A percentile compares a stretch with the other conserved stretches of the same genome.
Conservation (phyloP, 2,329 filamentous ascomycete genomes). For the Nakataea oryzae region DNA sequence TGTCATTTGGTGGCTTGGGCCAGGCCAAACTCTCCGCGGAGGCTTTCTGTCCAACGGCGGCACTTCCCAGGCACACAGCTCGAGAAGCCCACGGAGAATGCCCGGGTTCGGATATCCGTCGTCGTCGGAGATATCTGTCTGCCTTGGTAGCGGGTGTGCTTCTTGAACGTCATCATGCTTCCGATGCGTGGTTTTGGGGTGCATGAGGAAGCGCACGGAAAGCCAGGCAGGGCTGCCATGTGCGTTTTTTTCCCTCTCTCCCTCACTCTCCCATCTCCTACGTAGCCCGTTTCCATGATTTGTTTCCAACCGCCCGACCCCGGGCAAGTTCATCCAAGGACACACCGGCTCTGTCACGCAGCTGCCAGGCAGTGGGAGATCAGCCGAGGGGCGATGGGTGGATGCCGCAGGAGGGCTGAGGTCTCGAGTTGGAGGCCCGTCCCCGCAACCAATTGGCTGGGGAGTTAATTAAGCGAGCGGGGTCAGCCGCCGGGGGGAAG, state of each 20-base stretch:
- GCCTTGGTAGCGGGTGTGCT: not conserved
- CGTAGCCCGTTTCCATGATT: no score
- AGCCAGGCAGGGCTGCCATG: not conserved
- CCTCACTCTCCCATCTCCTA: no score
- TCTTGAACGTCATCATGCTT: not conserved
- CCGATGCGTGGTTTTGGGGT: no score
- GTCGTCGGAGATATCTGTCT: not conserved
- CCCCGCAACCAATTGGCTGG: not conserved
- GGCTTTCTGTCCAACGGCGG: not conserved
- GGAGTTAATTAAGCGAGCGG: no score
- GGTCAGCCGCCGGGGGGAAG: no score
- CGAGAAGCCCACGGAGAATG: no score
- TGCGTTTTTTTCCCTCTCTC: not conserved
- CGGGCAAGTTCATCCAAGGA: not conserved
- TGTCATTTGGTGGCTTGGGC: not conserved
- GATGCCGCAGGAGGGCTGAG: not conserved
- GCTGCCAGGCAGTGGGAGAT: not conserved
- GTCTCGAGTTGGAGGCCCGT: not conserved
- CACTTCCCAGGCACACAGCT: not conserved
- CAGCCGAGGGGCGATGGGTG: not conserved
- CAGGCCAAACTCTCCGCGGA: not conserved
- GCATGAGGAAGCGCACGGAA: not conserved
- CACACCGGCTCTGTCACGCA: no score
- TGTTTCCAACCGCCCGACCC: not conserved
- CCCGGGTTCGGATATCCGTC: no score